Conservation (phyloP, 192 early-diverging fungal genomes). For the Lobosporangium transversale region DNA sequence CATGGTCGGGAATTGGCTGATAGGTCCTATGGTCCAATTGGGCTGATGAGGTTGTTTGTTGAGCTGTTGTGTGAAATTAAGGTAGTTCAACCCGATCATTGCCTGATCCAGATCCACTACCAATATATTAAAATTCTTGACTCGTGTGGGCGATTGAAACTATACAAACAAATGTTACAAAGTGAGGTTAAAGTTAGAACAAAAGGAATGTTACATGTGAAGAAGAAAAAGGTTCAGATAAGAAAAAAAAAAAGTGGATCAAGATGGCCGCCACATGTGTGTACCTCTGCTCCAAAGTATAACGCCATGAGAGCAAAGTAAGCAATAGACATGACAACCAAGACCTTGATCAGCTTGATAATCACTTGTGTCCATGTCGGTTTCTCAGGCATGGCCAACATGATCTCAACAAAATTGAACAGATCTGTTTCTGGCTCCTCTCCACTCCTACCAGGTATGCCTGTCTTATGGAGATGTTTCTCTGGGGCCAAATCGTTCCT, state of each 20-base stretch:
- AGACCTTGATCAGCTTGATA: conserved; percentile 33
- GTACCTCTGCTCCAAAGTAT: conserved; percentile 47
- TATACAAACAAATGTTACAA: no score
- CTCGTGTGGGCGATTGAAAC: conserved; percentile 18
- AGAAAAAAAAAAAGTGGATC: no score
- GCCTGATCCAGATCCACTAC: conserved; percentile 39
- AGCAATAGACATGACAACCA: conserved; percentile 32
- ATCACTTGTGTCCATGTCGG: conserved; percentile 24
- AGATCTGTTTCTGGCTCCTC: conserved; percentile 47
- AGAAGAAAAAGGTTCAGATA: no score
- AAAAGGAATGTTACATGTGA: no score
- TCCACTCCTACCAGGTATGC: conserved; percentile 38
- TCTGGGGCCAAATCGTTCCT: conserved; percentile 18
- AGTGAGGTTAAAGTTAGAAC: no score
- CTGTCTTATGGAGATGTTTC: conserved; percentile 14
- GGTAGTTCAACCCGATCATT: conserved; percentile 31
- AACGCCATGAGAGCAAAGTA: conserved; percentile 42
- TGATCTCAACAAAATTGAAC: conserved; percentile 45
- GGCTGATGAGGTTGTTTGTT: conserved; percentile 20
- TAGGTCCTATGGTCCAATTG: conserved; percentile 14
- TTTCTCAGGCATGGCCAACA: conserved; percentile 38
- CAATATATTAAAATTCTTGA: conserved; percentile 29
- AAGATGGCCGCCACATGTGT: no score
- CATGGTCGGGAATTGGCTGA: conserved; percentile 7
- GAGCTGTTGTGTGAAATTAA: conserved; percentile 18